A percentile compares a stretch with the other conserved stretches of the same genome.
These are phyloP conservation scores for Trametes elegans DNA, from an alignment of 768 basidiomycete genomes.

Conservation along the genomic window DNA sequence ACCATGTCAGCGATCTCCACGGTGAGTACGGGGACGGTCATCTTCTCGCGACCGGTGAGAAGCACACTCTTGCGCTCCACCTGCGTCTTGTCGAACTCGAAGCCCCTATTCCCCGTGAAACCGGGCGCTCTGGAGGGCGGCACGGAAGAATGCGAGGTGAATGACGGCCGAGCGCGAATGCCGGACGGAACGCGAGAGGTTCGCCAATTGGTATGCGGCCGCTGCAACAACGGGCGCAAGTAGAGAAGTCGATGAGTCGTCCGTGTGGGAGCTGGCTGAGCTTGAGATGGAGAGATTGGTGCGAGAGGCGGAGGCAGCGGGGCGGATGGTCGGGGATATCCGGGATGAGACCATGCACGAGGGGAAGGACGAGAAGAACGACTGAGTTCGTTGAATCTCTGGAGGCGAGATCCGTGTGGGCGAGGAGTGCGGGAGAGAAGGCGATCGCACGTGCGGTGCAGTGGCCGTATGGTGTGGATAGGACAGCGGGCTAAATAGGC, in stretches of 20 bases:
- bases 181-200: slow-evolving; percentile 11
- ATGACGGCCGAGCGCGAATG: slow-evolving; percentile 39
- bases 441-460: slow-evolving; percentile 31
- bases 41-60: slow-evolving; percentile 53
- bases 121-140: slow-evolving; percentile 72
- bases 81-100: slow-evolving; percentile 32
- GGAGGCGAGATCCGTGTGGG: slow-evolving; percentile 35
- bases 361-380: slow-evolving; percentile 45
- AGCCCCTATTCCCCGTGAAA: slow-evolving; percentile 70
- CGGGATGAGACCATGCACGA: slow-evolving; percentile 52
- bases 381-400: slow-evolving; percentile 34
- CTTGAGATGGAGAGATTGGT: neutral
- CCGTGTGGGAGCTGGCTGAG: slow-evolving; percentile 1
- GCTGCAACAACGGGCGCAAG: neutral
- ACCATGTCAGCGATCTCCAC: slow-evolving; percentile 60
- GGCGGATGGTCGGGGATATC: slow-evolving; percentile 28
- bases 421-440: slow-evolving; percentile 31
- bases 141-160: slow-evolving; percentile 42
- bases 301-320: slow-evolving; percentile 7
- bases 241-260: neutral
- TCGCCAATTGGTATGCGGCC: slow-evolving; percentile 1
- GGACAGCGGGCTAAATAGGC: slow-evolving; percentile 15
- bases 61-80: slow-evolving; percentile 45
- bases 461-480: slow-evolving; percentile 5
- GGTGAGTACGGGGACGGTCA: slow-evolving; percentile 52